Conservation (phyloP, 2,329 filamentous ascomycete genomes). For the Penicillium capsulatum region DNA sequence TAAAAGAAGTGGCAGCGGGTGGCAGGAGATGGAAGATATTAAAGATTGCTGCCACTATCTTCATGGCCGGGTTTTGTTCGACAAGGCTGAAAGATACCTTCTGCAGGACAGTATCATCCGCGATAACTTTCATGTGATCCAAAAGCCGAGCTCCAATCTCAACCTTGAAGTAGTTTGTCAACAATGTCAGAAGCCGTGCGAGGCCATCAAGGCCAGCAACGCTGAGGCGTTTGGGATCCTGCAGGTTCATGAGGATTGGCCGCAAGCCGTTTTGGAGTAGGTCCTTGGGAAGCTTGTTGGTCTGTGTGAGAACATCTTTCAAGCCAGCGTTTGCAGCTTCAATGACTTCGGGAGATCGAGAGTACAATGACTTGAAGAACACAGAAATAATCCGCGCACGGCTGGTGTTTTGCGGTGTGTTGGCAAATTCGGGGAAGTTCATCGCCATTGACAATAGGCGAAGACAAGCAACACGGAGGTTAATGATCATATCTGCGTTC, state of each 20-base stretch:
- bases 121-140: constrained; percentile 88
- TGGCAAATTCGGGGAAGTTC: constrained; percentile 85
- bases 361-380: constrained; percentile 97
- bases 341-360: constrained; percentile 85
- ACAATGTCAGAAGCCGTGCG: constrained; percentile 77
- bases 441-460: constrained; percentile 90
- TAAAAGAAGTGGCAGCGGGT: constrained; percentile 81
- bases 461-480: constrained; percentile 86
- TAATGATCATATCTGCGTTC: constrained; percentile 92
- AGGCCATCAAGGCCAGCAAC: constrained; percentile 88
- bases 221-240: constrained; percentile 85
- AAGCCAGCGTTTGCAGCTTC: constrained; percentile 89
- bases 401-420: constrained; percentile 62
- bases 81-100: constrained; percentile 92
- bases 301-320: constrained; percentile 80
- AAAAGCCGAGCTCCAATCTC: constrained; percentile 92
- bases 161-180: constrained; percentile 99
- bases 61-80: constrained; percentile 89
- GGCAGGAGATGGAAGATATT: constrained; percentile 97
- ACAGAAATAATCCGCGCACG: constrained; percentile 74
- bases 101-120: constrained; percentile 73
- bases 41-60: constrained; percentile 88
- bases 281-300: constrained; percentile 90
- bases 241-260: constrained; percentile 92
- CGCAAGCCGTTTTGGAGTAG: constrained; percentile 88